These are phyloP conservation scores for Penicillium carneum DNA, from an alignment of 2,329 filamentous ascomycete species.

Conservation along the genomic window DNA sequence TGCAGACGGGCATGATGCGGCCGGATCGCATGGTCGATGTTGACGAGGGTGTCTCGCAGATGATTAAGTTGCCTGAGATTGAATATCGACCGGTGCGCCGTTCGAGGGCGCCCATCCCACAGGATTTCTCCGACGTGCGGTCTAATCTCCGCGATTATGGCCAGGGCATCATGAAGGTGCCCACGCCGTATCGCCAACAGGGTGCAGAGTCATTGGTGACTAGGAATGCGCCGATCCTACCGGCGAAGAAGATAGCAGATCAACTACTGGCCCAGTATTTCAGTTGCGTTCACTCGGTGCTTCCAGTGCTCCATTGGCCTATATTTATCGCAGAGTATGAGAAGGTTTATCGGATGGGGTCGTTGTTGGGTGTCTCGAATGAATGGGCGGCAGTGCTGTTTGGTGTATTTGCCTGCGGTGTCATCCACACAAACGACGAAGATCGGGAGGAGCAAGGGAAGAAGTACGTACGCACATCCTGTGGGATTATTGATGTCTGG, in stretches of 20 bases:
- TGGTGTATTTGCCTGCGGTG: conserved; percentile 80
- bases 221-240: conserved; percentile 69
- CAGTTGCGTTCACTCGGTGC: conserved; percentile 76
- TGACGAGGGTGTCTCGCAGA: conserved; percentile 53
- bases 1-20: conserved; percentile 69
- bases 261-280: conserved; percentile 78
- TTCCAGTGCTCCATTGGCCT: conserved; percentile 88
- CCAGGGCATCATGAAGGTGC: conserved; percentile 80
- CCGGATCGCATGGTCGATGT: conserved; percentile 56
- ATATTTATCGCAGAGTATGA: conserved; percentile 80
- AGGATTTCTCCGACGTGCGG: conserved; percentile 75
- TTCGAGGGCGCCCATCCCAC: conserved; percentile 66
- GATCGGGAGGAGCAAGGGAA: conserved; percentile 66
- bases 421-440: conserved; percentile 70
- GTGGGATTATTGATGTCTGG: conserved; percentile 78
- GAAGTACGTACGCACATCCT: conserved; percentile 74
- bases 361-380: conserved; percentile 66
- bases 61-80: conserved; percentile 68
- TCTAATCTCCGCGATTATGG: conserved; percentile 75
- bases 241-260: conserved; percentile 73
- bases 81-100: conserved; percentile 71
- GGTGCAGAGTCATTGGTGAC: conserved; percentile 60
- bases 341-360: conserved; percentile 72
- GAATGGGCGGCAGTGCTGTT: conserved; percentile 84
- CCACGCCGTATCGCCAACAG: conserved; percentile 69